phyloP scores from a whole-genome alignment of 208 protist genomes.

The Trypanosoma rangeli region DNA sequence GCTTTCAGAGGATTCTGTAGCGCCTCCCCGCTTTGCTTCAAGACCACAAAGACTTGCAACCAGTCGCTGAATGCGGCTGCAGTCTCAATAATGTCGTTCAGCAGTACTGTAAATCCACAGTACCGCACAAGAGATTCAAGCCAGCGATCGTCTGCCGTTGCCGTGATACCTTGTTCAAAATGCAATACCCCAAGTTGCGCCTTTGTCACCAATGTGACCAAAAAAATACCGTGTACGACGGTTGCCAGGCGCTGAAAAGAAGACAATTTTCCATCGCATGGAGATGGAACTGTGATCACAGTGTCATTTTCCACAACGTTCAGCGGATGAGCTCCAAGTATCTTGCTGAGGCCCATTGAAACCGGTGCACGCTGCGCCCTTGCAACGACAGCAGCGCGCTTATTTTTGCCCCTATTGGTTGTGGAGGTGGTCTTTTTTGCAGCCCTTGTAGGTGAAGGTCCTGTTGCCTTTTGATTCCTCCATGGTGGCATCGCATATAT shows the following conservation, averaged over 20 bases:
- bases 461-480: neutral
- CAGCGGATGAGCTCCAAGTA: conserved; percentile 1
- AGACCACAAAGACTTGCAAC: conserved; percentile 39
- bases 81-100: conserved; percentile 67
- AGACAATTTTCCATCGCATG: neutral
- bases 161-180: neutral
- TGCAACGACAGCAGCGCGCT: neutral
- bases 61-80: conserved; percentile 53
- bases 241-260: conserved; percentile 38
- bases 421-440: neutral
- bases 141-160: conserved; percentile 48
- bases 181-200: conserved; percentile 56
- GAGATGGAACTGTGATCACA: neutral
- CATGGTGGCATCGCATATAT: conserved; percentile 7
- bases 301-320: neutral
- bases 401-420: neutral
- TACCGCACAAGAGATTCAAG: conserved; percentile 59
- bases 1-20: conserved; percentile 16
- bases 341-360: neutral
- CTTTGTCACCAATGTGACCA: conserved; percentile 68
- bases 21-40: neutral
- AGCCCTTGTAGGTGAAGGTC: neutral
- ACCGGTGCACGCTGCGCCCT: neutral
- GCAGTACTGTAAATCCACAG: conserved; percentile 44
- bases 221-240: conserved; percentile 60